Conservation (phyloP, 257 asterid species). For the Agastache rugosa region DNA sequence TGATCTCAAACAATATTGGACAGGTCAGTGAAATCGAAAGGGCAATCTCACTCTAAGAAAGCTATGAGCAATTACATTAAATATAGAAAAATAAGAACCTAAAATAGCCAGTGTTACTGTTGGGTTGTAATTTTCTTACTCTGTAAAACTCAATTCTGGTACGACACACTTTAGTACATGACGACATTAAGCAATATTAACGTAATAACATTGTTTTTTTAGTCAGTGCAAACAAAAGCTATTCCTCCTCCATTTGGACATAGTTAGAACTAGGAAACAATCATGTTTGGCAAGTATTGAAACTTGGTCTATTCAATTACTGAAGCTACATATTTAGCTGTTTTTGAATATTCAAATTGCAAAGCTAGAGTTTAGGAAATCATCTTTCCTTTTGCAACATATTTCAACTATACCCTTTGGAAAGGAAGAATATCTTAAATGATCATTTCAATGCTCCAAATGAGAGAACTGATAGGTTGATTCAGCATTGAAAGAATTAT, state of each 20-base stretch:
- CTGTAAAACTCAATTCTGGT: background rate
- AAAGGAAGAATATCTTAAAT: background rate
- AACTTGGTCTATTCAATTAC: background rate
- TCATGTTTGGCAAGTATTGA: background rate
- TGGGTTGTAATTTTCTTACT: slow-evolving; percentile 1
- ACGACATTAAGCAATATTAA: background rate
- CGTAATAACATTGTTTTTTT: too few species aligned
- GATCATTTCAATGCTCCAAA: slow-evolving; percentile 12
- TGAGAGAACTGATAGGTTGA: background rate
- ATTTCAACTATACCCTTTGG: background rate
- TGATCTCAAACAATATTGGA: slow-evolving; percentile 93
- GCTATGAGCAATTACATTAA: slow-evolving; percentile 5
- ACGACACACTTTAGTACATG: background rate
- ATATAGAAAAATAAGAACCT: background rate
- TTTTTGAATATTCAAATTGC: slow-evolving; percentile 7
- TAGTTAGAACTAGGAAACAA: background rate
- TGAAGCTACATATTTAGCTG: background rate
- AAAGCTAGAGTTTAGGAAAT: background rate
- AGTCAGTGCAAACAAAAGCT: too few species aligned
- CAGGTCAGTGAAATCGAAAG: slow-evolving; percentile 58
- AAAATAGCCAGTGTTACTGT: slow-evolving; percentile 9
- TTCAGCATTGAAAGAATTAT: background rate
- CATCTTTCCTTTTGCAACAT: background rate
- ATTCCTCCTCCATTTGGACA: background rate
- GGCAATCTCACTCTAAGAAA: background rate